Percentiles rank a stretch among this genome's conserved stretches.
Conservation (phyloP, 768 basidiomycete genomes). For the Pisolithus sp. region DNA sequence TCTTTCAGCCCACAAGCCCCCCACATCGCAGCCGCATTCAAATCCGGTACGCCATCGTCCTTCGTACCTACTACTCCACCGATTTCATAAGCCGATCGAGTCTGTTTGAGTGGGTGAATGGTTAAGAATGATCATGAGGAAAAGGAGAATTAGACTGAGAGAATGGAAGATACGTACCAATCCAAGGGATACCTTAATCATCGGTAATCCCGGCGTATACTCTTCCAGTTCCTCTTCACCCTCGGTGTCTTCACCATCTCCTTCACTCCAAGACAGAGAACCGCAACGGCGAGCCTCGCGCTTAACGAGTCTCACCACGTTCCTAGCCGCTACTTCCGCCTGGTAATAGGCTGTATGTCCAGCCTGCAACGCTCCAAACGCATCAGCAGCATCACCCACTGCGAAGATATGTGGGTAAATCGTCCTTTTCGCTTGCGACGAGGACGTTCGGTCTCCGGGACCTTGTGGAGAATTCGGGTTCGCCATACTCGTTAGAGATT, state of each 20-base stretch:
- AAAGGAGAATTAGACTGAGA: too few relatives aligned
- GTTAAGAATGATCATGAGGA: neutral
- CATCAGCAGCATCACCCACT: conserved; percentile 58
- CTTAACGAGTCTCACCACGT: conserved; percentile 41
- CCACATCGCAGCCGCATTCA: conserved; percentile 45
- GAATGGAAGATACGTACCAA: conserved; percentile 32
- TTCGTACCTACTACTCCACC: conserved; percentile 39
- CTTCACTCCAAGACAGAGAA: neutral
- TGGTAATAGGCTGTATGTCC: conserved; percentile 53
- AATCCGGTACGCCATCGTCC: conserved; percentile 40
- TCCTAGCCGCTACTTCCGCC: conserved; percentile 47
- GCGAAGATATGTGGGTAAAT: conserved; percentile 54
- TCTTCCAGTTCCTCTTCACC: conserved; percentile 27
- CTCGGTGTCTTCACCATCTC: neutral
- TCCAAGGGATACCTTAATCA: conserved; percentile 60
- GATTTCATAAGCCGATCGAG: conserved; percentile 41
- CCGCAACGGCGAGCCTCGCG: conserved; percentile 10
- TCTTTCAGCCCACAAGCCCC: conserved; percentile 36
- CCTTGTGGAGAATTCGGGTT: too few relatives aligned
- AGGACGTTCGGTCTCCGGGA: neutral
- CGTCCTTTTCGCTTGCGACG: conserved; percentile 9
- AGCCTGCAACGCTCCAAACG: conserved; percentile 56
- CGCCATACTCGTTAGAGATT: too few relatives aligned
- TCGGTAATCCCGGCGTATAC: conserved; percentile 43
- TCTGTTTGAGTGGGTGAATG: conserved; percentile 22